These are phyloP conservation scores for Nigrograna mackinnonii DNA, from an alignment of 2,329 filamentous ascomycete genomes.

Conservation along the genomic window DNA sequence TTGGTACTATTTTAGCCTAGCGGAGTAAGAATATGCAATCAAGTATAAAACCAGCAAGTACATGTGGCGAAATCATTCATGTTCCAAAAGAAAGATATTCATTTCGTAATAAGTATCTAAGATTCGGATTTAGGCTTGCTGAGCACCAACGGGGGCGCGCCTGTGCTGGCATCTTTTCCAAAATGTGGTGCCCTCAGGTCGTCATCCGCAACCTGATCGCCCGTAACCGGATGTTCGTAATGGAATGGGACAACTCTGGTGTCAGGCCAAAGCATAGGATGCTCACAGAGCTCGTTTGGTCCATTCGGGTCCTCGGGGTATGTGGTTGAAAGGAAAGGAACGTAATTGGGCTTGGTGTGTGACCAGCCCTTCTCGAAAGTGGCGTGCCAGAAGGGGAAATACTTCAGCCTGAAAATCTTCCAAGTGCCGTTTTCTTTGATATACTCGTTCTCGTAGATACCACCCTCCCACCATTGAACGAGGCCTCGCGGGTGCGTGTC, in stretches of 20 bases:
- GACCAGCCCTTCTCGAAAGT: slow-evolving; percentile 59
- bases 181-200: slow-evolving; percentile 54
- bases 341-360: slow-evolving; percentile 57
- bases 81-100: too few species aligned
- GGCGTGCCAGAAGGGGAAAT: slow-evolving; percentile 62
- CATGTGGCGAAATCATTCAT: too few species aligned
- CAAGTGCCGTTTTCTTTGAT: slow-evolving; percentile 59
- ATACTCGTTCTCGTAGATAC: slow-evolving; percentile 63
- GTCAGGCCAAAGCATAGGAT: slow-evolving; percentile 61
- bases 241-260: slow-evolving; percentile 59
- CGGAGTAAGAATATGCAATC: too few species aligned
- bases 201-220: slow-evolving; percentile 48
- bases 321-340: slow-evolving; percentile 53
- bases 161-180: slow-evolving; percentile 45
- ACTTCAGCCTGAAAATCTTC: slow-evolving; percentile 59
- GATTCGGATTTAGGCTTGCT: slow-evolving; percentile 27
- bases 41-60: too few species aligned
- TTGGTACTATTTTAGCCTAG: too few species aligned
- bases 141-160: slow-evolving; percentile 48
- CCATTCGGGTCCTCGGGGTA: slow-evolving; percentile 56
- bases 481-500: slow-evolving; percentile 56
- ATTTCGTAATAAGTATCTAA: slow-evolving; percentile 11
- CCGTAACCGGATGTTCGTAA: slow-evolving; percentile 56
- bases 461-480: slow-evolving; percentile 63
- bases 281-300: slow-evolving; percentile 57